Percentiles rank a stretch among this genome's conserved stretches.
Conservation (phyloP, 345 rosid genomes). For the Hevea brasiliensis region DNA sequence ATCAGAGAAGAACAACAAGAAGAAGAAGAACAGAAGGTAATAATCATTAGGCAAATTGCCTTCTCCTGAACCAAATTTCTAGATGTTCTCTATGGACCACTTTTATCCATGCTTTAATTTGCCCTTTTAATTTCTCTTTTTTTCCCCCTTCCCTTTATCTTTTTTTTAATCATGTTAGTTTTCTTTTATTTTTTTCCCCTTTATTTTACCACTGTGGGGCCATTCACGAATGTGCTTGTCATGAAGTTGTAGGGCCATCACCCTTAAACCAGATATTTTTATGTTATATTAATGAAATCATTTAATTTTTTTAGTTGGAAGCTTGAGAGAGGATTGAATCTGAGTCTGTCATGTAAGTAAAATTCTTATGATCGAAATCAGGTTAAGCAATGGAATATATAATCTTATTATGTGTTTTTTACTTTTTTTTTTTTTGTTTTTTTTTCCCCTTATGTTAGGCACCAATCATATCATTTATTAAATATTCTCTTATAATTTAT, state of each 20-base stretch:
- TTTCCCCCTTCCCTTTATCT: neutral
- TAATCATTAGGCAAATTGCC: neutral
- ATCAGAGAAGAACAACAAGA: conserved; percentile 21
- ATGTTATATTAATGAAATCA: neutral
- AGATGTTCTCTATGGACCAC: conserved; percentile 24
- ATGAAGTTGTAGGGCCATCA: conserved; percentile 47
- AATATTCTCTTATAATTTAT: too few species aligned
- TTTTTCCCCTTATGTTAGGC: too few species aligned
- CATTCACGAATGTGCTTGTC: conserved; percentile 46
- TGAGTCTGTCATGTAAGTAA: too few species aligned
- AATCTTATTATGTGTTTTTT: too few species aligned
- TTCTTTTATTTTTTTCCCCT: neutral
- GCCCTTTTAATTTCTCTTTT: too few species aligned
- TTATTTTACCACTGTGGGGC: conserved; percentile 34
- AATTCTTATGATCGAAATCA: too few species aligned
- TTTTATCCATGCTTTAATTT: neutral
- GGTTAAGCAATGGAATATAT: too few species aligned
- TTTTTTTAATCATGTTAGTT: conserved; percentile 22
- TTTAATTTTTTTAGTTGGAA: too few species aligned
- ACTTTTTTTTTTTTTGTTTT: too few species aligned
- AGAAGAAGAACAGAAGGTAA: conserved; percentile 19
- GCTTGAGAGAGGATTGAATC: too few species aligned
- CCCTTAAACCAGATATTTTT: neutral
- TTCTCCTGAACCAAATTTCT: conserved; percentile 18
- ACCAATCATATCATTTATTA: too few species aligned